Conservation (phyloP, 129 eudicot genomes). For the Arctium minus region DNA sequence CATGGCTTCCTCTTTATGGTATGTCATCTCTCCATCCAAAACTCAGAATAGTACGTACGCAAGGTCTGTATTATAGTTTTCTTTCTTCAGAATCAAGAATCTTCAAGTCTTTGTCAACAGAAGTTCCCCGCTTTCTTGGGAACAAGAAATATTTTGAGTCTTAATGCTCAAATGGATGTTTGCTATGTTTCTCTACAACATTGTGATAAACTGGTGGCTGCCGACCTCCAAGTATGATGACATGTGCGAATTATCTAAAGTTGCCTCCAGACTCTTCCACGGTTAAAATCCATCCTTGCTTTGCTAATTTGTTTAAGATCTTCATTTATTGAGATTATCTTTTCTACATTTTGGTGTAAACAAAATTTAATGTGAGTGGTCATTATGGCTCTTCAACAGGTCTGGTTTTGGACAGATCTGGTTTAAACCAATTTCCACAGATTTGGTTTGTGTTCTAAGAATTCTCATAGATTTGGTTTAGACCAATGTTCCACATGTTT, state of each 20-base stretch:
- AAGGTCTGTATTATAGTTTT: conserved; percentile 35
- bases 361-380: no score
- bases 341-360: no score
- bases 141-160: background rate
- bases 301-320: no score
- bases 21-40: conserved; percentile 63
- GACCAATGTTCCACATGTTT: no score
- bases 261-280: conserved; percentile 77
- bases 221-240: conserved; percentile 64
- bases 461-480: no score
- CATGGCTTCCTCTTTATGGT: conserved; percentile 74
- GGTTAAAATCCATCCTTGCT: conserved; percentile 23
- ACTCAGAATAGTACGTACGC: conserved; percentile 52
- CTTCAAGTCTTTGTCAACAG: background rate
- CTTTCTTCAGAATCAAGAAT: no score
- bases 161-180: background rate
- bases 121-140: background rate
- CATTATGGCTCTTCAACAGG: no score
- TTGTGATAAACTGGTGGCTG: no score
- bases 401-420: no score
- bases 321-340: no score
- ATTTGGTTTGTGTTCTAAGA: no score
- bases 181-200: conserved; percentile 33
- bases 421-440: no score
- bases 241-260: conserved; percentile 79